Evolutionary conservation across 371 early-diverging fungal genomes (phyloP).

Genomic region (Sporodiniella umbellata): DNA sequence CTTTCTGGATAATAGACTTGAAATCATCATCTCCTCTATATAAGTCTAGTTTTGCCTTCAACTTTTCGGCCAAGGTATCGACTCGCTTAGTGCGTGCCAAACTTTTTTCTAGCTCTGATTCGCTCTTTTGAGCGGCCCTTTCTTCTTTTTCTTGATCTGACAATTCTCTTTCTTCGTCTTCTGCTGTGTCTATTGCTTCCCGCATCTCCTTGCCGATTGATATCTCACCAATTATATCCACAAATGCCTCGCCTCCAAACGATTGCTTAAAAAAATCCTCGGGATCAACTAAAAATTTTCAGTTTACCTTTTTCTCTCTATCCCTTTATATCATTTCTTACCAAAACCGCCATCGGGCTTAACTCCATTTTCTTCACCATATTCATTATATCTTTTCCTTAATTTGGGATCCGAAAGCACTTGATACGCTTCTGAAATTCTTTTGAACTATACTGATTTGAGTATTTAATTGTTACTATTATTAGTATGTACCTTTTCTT

Average conservation of each 20-base stretch:
- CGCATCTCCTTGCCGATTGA: slow-evolving; percentile 91
- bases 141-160: slow-evolving; percentile 62
- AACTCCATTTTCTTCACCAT: slow-evolving; percentile 63
- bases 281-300: slow-evolving; percentile 74
- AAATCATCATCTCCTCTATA: slow-evolving; percentile 63
- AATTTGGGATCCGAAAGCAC: slow-evolving; percentile 80
- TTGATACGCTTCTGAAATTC: slow-evolving; percentile 91
- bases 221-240: slow-evolving; percentile 94
- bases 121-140: slow-evolving; percentile 42
- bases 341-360: slow-evolving; percentile 69
- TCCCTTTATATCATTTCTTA: slow-evolving; percentile 79
- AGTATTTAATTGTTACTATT: too few species aligned
- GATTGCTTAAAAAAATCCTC: slow-evolving; percentile 91
- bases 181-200: slow-evolving; percentile 68
- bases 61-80: slow-evolving; percentile 59
- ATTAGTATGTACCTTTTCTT: slow-evolving; percentile 73
- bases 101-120: slow-evolving; percentile 38
- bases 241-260: slow-evolving; percentile 95
- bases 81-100: slow-evolving; percentile 68
- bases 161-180: slow-evolving; percentile 32
- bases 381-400: slow-evolving; percentile 81
- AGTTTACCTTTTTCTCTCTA: slow-evolving; percentile 69
- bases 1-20: slow-evolving; percentile 63
- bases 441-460: slow-evolving; percentile 82
- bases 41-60: slow-evolving; percentile 67